Percentiles rank a stretch among this genome's conserved stretches.
Evolutionary conservation across 257 asterid species (phyloP).

Genomic region (Scutellaria minor): DNA sequence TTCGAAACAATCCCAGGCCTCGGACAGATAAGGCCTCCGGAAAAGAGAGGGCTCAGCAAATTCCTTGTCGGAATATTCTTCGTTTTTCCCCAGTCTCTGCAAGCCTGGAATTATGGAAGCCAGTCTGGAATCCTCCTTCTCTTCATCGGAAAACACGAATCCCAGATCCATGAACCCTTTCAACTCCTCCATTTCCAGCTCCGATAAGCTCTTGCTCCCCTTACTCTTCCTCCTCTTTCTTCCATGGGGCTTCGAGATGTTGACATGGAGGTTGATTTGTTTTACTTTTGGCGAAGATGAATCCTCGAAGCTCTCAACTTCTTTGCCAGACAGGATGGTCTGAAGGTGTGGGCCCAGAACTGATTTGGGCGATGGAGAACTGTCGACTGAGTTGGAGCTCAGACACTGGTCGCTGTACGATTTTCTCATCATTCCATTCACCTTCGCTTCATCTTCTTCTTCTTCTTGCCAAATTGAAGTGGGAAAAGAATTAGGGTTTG

Average conservation of each 20-base stretch:
- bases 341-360: slow-evolving; percentile 61
- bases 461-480: neutral
- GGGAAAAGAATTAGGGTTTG: slow-evolving; percentile 10
- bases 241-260: neutral
- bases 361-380: slow-evolving; percentile 53
- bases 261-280: too few relatives aligned
- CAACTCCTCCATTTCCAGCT: slow-evolving; percentile 71
- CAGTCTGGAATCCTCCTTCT: slow-evolving; percentile 54
- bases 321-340: slow-evolving; percentile 70
- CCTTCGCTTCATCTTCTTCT: slow-evolving; percentile 27
- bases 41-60: slow-evolving; percentile 15
- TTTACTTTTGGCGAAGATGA: neutral
- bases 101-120: slow-evolving; percentile 69
- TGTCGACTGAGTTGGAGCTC: slow-evolving; percentile 36
- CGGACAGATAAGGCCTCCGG: slow-evolving; percentile 45
- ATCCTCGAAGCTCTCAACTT: slow-evolving; percentile 38
- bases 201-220: slow-evolving; percentile 60
- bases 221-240: neutral
- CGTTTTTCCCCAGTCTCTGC: slow-evolving; percentile 45
- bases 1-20: slow-evolving; percentile 43
- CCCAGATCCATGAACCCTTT: slow-evolving; percentile 92
- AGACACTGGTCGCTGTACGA: slow-evolving; percentile 59
- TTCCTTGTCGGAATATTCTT: too few relatives aligned
- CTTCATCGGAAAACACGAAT: slow-evolving; percentile 67
- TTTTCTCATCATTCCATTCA: slow-evolving; percentile 46